phyloP scores from a whole-genome alignment of 371 early-diverging fungal species.

The Apophysomyces variabilis region DNA sequence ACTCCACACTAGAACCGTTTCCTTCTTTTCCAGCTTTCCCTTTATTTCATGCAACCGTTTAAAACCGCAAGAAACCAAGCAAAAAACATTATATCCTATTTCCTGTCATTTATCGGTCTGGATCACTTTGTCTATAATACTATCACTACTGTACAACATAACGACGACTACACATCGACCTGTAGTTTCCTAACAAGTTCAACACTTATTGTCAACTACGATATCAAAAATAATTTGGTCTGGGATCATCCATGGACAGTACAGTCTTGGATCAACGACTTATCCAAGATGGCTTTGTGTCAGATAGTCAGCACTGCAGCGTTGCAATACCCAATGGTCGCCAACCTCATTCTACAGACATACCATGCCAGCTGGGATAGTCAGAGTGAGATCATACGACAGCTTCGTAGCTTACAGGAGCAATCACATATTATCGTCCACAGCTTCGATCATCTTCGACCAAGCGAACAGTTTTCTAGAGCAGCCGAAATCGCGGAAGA shows the following conservation, averaged over 20 bases:
- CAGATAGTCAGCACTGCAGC: conserved; percentile 33
- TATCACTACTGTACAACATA: background rate
- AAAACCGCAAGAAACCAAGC: conserved; percentile 5
- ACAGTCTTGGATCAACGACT: conserved; percentile 30
- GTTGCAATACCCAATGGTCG: conserved; percentile 6
- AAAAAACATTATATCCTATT: conserved; percentile 15
- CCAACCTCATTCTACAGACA: background rate
- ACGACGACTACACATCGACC: conserved; percentile 29
- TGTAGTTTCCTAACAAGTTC: conserved; percentile 29
- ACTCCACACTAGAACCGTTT: background rate
- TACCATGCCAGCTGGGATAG: background rate
- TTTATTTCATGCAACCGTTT: conserved; percentile 20
- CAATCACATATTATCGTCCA: conserved; percentile 29
- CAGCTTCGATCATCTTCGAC: conserved; percentile 30
- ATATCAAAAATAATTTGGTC: background rate
- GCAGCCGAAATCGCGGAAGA: conserved; percentile 29
- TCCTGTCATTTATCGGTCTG: conserved; percentile 18
- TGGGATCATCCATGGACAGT: conserved; percentile 20
- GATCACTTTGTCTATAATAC: conserved; percentile 4
- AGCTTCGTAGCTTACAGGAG: conserved; percentile 20
- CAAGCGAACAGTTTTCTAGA: conserved; percentile 40
- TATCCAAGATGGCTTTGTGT: conserved; percentile 36
- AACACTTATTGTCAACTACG: conserved; percentile 20
- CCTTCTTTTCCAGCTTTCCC: background rate
- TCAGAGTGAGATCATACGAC: conserved; percentile 12